These are phyloP conservation scores for Tolypocladium sp. DNA, from an alignment of 2,329 filamentous ascomycete genomes.

Conservation along the genomic window DNA sequence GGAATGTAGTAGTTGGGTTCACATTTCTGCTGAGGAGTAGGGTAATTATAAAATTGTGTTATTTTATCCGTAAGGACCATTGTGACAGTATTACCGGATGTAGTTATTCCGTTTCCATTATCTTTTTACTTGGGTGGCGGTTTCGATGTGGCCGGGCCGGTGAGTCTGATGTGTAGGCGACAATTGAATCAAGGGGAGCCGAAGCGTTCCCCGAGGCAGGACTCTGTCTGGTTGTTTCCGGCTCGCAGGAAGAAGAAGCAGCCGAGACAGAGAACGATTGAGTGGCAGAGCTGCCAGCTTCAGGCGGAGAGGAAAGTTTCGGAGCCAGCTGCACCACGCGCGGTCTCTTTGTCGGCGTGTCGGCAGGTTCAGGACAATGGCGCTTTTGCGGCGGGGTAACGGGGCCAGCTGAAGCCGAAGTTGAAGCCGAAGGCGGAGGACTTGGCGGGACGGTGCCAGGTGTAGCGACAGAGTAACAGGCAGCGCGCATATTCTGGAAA, in stretches of 20 bases:
- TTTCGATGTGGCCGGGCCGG: too few relatives aligned
- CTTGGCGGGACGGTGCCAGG: slow-evolving; percentile 1
- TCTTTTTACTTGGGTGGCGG: too few relatives aligned
- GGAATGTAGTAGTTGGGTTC: too few relatives aligned
- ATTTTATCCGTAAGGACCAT: too few relatives aligned
- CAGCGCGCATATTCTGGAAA: slow-evolving; percentile 2
- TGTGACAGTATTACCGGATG: too few relatives aligned
- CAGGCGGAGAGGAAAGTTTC: not conserved
- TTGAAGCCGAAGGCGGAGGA: not conserved
- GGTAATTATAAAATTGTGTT: too few relatives aligned
- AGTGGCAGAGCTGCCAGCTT: not conserved
- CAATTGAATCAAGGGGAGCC: too few relatives aligned
- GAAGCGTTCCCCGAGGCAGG: too few relatives aligned
- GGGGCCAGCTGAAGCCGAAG: not conserved
- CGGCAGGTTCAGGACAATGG: not conserved
- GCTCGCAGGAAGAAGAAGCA: not conserved
- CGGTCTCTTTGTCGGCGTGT: slow-evolving; percentile 1
- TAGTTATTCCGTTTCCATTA: too few relatives aligned
- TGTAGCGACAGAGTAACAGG: not conserved
- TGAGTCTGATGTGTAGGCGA: too few relatives aligned
- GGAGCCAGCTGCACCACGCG: not conserved
- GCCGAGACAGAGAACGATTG: not conserved
- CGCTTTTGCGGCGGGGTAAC: not conserved
- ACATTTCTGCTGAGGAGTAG: too few relatives aligned
- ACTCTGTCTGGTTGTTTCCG: too few relatives aligned